These are phyloP conservation scores for Trapa incisa DNA, from an alignment of 345 rosid genomes.

Conservation along the genomic window DNA sequence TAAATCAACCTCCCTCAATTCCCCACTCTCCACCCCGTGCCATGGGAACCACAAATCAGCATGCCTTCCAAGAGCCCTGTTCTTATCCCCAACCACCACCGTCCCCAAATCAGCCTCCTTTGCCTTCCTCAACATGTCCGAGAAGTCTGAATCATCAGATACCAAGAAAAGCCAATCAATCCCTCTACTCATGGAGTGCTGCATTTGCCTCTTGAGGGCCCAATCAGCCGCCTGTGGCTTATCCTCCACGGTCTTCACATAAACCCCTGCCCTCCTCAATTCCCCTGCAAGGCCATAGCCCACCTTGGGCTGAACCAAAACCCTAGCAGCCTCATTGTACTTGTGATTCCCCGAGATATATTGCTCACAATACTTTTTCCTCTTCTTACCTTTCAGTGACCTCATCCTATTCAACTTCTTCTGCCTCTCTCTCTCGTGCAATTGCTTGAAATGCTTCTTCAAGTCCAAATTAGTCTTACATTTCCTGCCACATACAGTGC, in stretches of 20 bases:
- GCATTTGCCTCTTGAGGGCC: conserved; percentile 92
- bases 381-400: conserved; percentile 70
- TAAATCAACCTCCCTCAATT: conserved; percentile 56
- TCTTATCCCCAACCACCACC: conserved; percentile 65
- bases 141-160: conserved; percentile 76
- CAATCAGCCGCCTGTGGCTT: conserved; percentile 97
- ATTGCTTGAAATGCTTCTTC: conserved; percentile 78
- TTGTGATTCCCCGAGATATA: conserved; percentile 57
- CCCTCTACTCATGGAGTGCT: conserved; percentile 77
- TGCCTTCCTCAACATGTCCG: conserved; percentile 65
- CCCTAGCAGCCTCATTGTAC: conserved; percentile 64
- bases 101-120: conserved; percentile 69
- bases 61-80: conserved; percentile 52
- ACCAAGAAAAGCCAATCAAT: conserved; percentile 80
- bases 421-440: conserved; percentile 78
- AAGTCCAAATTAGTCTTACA: conserved; percentile 71
- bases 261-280: conserved; percentile 69
- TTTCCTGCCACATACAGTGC: conserved; percentile 76
- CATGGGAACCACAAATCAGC: conserved; percentile 93
- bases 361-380: conserved; percentile 62
- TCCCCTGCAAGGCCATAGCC: conserved; percentile 73
- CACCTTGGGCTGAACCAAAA: conserved; percentile 41
- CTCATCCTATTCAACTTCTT: conserved; percentile 74
- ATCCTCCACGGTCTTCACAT: conserved; percentile 75
- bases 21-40: conserved; percentile 72